Conservation (phyloP, 257 asterid genomes). For the Capsicum chinense region DNA sequence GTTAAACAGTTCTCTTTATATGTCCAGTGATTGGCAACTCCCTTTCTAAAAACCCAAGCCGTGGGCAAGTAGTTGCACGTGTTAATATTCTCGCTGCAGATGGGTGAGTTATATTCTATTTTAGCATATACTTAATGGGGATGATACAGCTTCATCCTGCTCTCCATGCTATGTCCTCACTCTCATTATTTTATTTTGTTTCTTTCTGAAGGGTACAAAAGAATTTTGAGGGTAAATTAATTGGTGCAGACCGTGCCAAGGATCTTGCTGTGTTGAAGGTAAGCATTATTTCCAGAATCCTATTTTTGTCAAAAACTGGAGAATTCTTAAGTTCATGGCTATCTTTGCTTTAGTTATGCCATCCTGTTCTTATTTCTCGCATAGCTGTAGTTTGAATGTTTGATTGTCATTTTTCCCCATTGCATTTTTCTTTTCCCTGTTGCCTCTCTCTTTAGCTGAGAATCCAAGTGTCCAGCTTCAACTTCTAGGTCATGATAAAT, state of each 20-base stretch:
- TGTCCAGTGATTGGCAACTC: slow-evolving; percentile 90
- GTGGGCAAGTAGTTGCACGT: slow-evolving; percentile 91
- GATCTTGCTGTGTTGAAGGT: slow-evolving; percentile 99
- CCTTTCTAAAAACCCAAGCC: slow-evolving; percentile 82
- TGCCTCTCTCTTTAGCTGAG: slow-evolving; percentile 18
- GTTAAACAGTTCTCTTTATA: slow-evolving; percentile 34
- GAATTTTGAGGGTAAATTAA: slow-evolving; percentile 82
- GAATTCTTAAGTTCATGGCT: not conserved
- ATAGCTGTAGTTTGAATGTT: not conserved
- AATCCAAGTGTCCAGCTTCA: not conserved
- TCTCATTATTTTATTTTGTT: slow-evolving; percentile 17
- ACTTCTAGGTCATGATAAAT: not conserved
- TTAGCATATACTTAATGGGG: not conserved
- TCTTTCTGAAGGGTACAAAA: slow-evolving; percentile 72
- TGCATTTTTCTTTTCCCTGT: not conserved
- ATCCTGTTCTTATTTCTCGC: not conserved
- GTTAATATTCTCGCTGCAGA: slow-evolving; percentile 88
- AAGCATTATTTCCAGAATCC: slow-evolving; percentile 22
- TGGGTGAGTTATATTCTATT: slow-evolving; percentile 57
- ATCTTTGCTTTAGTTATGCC: not conserved
- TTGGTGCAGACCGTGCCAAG: slow-evolving; percentile 98
- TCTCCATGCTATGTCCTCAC: slow-evolving; percentile 16
- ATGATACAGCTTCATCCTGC: slow-evolving; percentile 13
- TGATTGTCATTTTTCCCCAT: not conserved
- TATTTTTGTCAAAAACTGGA: slow-evolving; percentile 7